These are phyloP conservation scores for Candida orba DNA, from an alignment of 805 yeast genomes.

Conservation along the genomic window DNA sequence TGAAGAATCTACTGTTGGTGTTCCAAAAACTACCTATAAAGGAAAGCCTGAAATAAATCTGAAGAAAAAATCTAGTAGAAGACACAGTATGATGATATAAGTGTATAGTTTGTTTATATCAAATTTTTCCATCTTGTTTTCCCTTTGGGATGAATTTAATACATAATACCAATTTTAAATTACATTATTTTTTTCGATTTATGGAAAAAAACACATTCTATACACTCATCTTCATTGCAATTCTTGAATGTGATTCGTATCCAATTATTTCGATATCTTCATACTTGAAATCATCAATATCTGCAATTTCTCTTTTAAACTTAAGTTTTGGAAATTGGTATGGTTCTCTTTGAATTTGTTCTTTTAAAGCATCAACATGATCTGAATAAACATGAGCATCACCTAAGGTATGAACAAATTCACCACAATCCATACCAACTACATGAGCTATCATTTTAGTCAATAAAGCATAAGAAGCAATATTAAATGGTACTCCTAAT, in stretches of 20 bases:
- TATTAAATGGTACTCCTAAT: slow-evolving; percentile 97
- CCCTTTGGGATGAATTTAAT: too few species aligned
- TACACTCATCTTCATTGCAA: slow-evolving; percentile 97
- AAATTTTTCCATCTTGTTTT: neutral
- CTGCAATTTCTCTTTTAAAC: slow-evolving; percentile 57
- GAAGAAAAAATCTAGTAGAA: slow-evolving; percentile 16
- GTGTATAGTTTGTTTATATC: neutral
- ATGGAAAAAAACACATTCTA: slow-evolving; percentile 27
- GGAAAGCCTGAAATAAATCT: slow-evolving; percentile 16
- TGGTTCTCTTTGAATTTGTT: slow-evolving; percentile 72
- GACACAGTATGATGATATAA: slow-evolving; percentile 20
- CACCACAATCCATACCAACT: slow-evolving; percentile 94
- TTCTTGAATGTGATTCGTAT: slow-evolving; percentile 75
- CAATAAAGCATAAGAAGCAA: slow-evolving; percentile 90
- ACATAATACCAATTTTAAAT: too few species aligned
- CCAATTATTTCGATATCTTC: slow-evolving; percentile 82
- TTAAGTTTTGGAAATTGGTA: slow-evolving; percentile 70
- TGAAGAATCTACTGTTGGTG: slow-evolving; percentile 23
- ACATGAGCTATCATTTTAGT: slow-evolving; percentile 94
- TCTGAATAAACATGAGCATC: slow-evolving; percentile 94
- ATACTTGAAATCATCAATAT: slow-evolving; percentile 80
- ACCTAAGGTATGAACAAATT: slow-evolving; percentile 91
- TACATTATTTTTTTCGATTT: too few species aligned
- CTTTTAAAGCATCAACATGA: slow-evolving; percentile 85
- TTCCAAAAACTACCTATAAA: slow-evolving; percentile 22